Evolutionary conservation across 129 eudicot species (phyloP), one percentile per base, ranked within the genome.

Genomic region (Flaveria trinervia): DNA sequence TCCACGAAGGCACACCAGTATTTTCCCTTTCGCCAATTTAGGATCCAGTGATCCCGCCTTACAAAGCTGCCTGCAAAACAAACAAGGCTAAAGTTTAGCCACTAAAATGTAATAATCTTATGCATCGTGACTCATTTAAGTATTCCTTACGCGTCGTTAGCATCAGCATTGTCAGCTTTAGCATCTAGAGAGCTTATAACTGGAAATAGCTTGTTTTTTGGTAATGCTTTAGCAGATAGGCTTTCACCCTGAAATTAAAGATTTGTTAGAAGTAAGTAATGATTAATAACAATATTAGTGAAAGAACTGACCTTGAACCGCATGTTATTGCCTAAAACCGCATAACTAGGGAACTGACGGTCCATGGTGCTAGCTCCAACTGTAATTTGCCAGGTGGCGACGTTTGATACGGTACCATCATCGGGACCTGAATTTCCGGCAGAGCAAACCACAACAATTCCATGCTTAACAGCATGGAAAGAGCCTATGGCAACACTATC

Each of bases 361-460:
- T 95, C 99, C 78, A 92, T 83, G 51, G 97, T 89, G 83, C 96
- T 91, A 11, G 99, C 99, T 46, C 88, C 99, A 36, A 89, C 96
- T 2, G 99, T 95, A 51, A 95, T 84, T 59, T 86, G 91, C 99
- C 99, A 95, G 28, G 95, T 86, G 9, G 97, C 90, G 41, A 89
- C 65, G 39, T 95, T 95, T 46, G 92, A 70, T 23, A 92, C 96
- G 1, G 97, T 87, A 16, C 79, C 87, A 30, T 75, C 75, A 43
- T 0, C n/a, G 1, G 99, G 97, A 30, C 99, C 99, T 1, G 92
- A 83, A 77, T 95, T 95, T 22, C 99, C 99, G 25, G 96, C 99
- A 1, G 99, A 91, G 66, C 89, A 89, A 56, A 95, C 90, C 7
- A 95, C 97, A 49, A 77, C 80, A 28, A 95, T 86, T 0, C 96